Percentiles rank a stretch among this genome's conserved stretches.
Evolutionary conservation across 805 yeast species (phyloP).

Genomic region (Ogataea corticis): DNA sequence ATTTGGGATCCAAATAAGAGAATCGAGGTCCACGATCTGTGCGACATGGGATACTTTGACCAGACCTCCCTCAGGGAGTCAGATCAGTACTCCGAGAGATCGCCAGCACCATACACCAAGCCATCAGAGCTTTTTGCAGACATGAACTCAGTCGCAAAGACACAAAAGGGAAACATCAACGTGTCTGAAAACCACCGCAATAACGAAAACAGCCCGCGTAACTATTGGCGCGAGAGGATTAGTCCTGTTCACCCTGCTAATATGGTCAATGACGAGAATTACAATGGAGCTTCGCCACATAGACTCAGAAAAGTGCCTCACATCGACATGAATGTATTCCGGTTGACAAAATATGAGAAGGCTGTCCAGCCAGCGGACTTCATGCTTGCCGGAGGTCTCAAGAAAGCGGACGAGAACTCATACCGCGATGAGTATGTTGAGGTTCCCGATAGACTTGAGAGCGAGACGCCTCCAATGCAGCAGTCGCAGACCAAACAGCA

Average conservation of each 20-base stretch:
- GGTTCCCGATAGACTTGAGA: not conserved
- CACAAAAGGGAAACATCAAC: conserved; percentile 2
- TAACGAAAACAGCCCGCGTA: conserved; percentile 3
- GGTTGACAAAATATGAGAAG: conserved; percentile 10
- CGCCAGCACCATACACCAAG: conserved; percentile 1
- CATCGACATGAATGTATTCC: conserved; percentile 17
- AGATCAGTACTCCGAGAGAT: conserved; percentile 10
- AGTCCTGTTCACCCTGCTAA: not conserved
- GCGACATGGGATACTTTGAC: conserved; percentile 55
- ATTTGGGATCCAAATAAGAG: conserved; percentile 80
- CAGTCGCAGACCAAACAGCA: conserved; percentile 1
- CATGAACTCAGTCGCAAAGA: not conserved
- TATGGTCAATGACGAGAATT: conserved; percentile 21
- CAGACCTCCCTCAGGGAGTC: conserved; percentile 36
- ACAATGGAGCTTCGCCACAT: conserved; percentile 12
- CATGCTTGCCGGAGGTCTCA: conserved; percentile 10
- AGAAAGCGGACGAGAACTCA: conserved; percentile 4
- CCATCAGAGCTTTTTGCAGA: conserved; percentile 7
- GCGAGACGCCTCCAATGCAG: conserved; percentile 2
- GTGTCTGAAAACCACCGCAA: conserved; percentile 6
- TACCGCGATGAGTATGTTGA: conserved; percentile 2
- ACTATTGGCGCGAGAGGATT: conserved; percentile 5
- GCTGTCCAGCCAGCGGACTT: conserved; percentile 6
- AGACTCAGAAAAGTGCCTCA: conserved; percentile 23
- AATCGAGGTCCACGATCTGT: conserved; percentile 49